Conservation (phyloP, 2,329 filamentous ascomycete genomes). For the Colletotrichum lindemuthianum region DNA sequence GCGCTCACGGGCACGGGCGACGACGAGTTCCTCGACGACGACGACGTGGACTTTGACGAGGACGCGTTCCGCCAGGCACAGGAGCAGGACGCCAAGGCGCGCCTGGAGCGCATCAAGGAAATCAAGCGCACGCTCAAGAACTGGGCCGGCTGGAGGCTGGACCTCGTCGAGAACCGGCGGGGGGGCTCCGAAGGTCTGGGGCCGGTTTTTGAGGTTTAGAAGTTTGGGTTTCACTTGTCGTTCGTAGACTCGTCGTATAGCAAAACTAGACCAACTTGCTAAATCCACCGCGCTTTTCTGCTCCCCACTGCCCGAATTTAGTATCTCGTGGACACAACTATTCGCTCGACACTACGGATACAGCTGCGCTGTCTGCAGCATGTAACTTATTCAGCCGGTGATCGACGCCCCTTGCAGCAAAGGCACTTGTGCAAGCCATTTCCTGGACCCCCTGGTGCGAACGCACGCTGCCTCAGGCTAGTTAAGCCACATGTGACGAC, state of each 20-base stretch:
- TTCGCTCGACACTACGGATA: too few species aligned
- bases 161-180: constrained; percentile 68
- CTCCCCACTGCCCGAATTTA: too few species aligned
- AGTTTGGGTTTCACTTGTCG: background rate
- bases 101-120: constrained; percentile 72
- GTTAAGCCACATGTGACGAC: constrained; percentile 24
- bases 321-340: too few species aligned
- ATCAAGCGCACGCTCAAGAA: constrained; percentile 72
- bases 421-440: too few species aligned
- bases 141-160: constrained; percentile 74
- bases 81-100: constrained; percentile 68
- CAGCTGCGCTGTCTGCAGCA: too few species aligned
- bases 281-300: too few species aligned
- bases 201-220: constrained; percentile 71
- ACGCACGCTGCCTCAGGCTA: background rate
- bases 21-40: constrained; percentile 63
- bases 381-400: too few species aligned
- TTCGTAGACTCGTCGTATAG: too few species aligned
- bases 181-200: constrained; percentile 69
- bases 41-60: constrained; percentile 72
- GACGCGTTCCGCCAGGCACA: constrained; percentile 72
- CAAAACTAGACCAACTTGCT: too few species aligned
- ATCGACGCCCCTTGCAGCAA: too few species aligned
- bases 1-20: constrained; percentile 62
- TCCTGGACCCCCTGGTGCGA: too few species aligned